Evolutionary conservation across 768 basidiomycete genomes (phyloP).

Genomic region (Agrocybe praecox): DNA sequence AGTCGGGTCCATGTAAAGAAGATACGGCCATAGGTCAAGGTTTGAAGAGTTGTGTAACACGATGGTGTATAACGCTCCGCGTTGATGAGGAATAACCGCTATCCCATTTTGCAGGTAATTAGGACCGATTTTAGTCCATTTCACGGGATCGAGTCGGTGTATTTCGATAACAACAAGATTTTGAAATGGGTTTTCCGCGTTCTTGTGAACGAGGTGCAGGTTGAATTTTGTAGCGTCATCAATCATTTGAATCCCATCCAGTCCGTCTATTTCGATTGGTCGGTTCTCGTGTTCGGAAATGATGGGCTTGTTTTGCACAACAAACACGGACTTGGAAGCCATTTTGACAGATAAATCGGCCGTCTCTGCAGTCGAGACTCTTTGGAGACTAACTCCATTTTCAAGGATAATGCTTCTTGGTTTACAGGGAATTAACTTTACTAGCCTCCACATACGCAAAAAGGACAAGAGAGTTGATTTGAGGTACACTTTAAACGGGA

Average conservation of each 20-base stretch:
- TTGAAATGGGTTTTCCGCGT: slow-evolving; percentile 47
- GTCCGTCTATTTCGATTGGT: slow-evolving; percentile 37
- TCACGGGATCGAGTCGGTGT: slow-evolving; percentile 46
- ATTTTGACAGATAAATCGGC: slow-evolving; percentile 57
- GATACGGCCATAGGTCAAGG: slow-evolving; percentile 62
- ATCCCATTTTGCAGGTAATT: slow-evolving; percentile 51
- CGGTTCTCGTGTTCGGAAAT: slow-evolving; percentile 35
- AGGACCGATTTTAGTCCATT: slow-evolving; percentile 42
- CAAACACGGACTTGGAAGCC: slow-evolving; percentile 36
- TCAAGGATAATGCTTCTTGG: slow-evolving; percentile 33
- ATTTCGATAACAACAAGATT: slow-evolving; percentile 56
- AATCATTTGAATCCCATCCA: slow-evolving; percentile 39
- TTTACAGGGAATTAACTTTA: slow-evolving; percentile 35
- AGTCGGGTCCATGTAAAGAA: slow-evolving; percentile 62
- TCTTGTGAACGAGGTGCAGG: slow-evolving; percentile 55
- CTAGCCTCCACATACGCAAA: slow-evolving; percentile 44
- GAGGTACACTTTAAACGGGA: slow-evolving; percentile 56
- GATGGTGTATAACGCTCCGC: slow-evolving; percentile 46
- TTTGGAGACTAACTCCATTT: slow-evolving; percentile 46
- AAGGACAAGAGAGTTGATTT: slow-evolving; percentile 49
- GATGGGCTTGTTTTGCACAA: slow-evolving; percentile 49
- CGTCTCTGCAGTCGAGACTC: slow-evolving; percentile 41
- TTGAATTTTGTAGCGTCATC: slow-evolving; percentile 63
- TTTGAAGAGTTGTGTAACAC: slow-evolving; percentile 52
- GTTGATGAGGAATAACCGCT: slow-evolving; percentile 47